Evolutionary conservation across 306 rosid genomes (phyloP).

Genomic region (Cucurbita ficifolia): DNA sequence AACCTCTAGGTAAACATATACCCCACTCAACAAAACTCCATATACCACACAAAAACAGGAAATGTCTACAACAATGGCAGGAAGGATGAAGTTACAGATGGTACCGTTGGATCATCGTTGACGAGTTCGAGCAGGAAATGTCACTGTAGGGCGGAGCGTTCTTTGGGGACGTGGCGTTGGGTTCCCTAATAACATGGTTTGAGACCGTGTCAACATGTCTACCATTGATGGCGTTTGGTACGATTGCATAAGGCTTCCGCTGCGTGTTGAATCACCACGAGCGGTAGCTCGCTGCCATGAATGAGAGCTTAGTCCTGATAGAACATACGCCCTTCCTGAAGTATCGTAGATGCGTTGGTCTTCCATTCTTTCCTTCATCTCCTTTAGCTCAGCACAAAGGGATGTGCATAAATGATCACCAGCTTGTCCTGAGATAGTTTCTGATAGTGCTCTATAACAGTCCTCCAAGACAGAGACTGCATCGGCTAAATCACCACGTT

Average conservation of each 20-base stretch:
- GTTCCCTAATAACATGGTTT: background rate
- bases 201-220: slow-evolving; percentile 10
- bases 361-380: slow-evolving; percentile 11
- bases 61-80: background rate
- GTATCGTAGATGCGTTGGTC: slow-evolving; percentile 6
- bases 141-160: slow-evolving; percentile 3
- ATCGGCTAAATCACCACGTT: background rate
- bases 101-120: background rate
- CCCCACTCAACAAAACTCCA: slow-evolving; percentile 1
- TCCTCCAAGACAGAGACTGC: slow-evolving; percentile 5
- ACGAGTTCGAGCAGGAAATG: slow-evolving; percentile 7
- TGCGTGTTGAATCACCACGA: slow-evolving; percentile 5
- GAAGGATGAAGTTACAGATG: background rate
- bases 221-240: slow-evolving; percentile 12
- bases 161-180: background rate
- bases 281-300: slow-evolving; percentile 14
- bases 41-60: slow-evolving; percentile 2
- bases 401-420: slow-evolving; percentile 6
- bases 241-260: slow-evolving; percentile 1
- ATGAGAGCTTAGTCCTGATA: slow-evolving; percentile 14
- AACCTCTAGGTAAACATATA: slow-evolving; percentile 1
- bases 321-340: slow-evolving; percentile 10
- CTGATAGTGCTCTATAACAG: background rate
- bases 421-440: slow-evolving; percentile 4
- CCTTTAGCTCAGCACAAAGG: slow-evolving; percentile 12